Evolutionary conservation across 495 filamentous ascomycete genomes (phyloP).

Genomic region (Lasiosphaeria hispida): DNA sequence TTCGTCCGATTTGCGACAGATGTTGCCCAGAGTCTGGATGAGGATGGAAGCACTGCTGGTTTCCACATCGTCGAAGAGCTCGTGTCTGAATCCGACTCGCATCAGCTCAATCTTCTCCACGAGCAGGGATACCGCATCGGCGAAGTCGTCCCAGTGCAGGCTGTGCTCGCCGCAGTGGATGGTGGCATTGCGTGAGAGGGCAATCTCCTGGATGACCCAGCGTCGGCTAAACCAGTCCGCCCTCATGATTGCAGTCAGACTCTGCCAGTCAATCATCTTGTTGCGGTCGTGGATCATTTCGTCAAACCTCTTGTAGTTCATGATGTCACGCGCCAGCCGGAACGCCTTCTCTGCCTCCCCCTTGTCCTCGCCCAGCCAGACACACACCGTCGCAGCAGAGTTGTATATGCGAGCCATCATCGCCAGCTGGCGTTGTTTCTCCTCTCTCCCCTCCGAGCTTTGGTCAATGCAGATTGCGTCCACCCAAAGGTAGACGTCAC

Average conservation of each 20-base stretch:
- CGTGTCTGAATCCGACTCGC: not conserved
- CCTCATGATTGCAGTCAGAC: no score
- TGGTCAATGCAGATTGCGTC: constrained; percentile 18
- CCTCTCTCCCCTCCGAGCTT: constrained; percentile 2
- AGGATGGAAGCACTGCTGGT: not conserved
- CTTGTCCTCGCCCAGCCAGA: constrained; percentile 27
- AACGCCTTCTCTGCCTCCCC: not conserved
- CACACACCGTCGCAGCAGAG: constrained; percentile 21
- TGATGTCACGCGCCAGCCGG: not conserved
- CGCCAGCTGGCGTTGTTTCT: constrained; percentile 15
- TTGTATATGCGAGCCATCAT: constrained; percentile 30
- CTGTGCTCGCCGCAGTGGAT: constrained; percentile 26
- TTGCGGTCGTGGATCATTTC: no score
- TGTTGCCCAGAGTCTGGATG: not conserved
- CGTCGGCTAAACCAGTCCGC: constrained; percentile 35
- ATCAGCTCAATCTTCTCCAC: constrained; percentile 12
- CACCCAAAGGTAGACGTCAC: constrained; percentile 10
- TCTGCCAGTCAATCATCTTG: no score
- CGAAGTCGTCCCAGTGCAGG: constrained; percentile 35
- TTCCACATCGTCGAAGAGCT: not conserved
- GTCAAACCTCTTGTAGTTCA: no score
- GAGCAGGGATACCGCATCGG: constrained; percentile 23
- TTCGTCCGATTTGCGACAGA: constrained; percentile 2
- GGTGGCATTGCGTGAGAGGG: constrained; percentile 29
- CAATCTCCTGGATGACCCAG: constrained; percentile 41